phyloP scores from a whole-genome alignment of 768 basidiomycete species.

The Hysterangium stoloniferum region DNA sequence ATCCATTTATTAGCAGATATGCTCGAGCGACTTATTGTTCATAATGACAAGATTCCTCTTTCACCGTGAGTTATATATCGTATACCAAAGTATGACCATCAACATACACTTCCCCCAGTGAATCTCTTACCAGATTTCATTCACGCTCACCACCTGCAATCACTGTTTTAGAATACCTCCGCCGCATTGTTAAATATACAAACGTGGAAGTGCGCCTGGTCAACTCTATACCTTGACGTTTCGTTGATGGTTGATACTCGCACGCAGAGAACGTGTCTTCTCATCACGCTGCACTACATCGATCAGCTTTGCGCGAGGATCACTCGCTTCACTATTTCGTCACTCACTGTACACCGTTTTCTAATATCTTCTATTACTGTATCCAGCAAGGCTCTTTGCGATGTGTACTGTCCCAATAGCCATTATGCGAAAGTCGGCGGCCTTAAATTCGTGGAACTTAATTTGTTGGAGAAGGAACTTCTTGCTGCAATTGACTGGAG shows the following conservation, averaged over 20 bases:
- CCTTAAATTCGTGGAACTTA: conserved; percentile 84
- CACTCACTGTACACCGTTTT: conserved; percentile 96
- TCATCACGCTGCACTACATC: conserved; percentile 83
- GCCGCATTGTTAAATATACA: conserved; percentile 89
- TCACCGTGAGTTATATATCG: conserved; percentile 51
- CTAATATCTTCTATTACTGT: conserved; percentile 90
- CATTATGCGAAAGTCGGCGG: conserved; percentile 97
- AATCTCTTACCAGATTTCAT: conserved; percentile 92
- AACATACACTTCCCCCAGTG: conserved; percentile 33
- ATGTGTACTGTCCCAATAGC: conserved; percentile 90
- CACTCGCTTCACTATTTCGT: conserved; percentile 87
- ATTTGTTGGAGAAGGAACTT: conserved; percentile 92
- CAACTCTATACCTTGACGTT: conserved; percentile 1
- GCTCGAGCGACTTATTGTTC: conserved; percentile 87
- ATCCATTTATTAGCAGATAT: conserved; percentile 63
- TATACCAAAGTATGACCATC: conserved; percentile 8
- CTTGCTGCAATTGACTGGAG: conserved; percentile 89
- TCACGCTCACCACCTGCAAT: conserved; percentile 87
- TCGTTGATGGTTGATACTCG: conserved; percentile 4
- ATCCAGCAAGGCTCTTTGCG: conserved; percentile 90
- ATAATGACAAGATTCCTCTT: conserved; percentile 94
- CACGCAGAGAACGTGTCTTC: conserved; percentile 63
- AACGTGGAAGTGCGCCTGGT: conserved; percentile 75
- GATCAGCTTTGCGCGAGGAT: conserved; percentile 86
- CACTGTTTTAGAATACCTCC: conserved; percentile 84